Evolutionary conservation across 345 rosid species (phyloP).

Genomic region (Pelargonium nanum): DNA sequence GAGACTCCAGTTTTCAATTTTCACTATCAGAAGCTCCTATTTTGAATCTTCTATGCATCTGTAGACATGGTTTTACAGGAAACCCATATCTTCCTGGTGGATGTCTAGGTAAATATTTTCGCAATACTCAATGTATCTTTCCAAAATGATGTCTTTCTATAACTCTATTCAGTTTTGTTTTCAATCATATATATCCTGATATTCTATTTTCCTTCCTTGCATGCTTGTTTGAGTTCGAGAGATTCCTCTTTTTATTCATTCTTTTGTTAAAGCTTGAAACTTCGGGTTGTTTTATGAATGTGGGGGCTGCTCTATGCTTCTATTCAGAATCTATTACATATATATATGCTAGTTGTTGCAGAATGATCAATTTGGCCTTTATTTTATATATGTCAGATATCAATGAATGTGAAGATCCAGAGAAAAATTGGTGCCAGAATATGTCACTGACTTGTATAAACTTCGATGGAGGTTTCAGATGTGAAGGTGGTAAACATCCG

Average conservation of each 20-base stretch:
- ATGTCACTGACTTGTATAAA: neutral
- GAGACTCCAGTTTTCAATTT: neutral
- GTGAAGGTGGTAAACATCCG: neutral
- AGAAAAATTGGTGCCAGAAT: neutral
- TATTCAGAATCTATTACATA: too few species aligned
- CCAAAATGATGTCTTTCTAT: too few species aligned
- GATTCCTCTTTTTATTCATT: too few species aligned
- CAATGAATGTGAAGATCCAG: neutral
- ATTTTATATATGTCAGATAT: neutral
- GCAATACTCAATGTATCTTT: neutral
- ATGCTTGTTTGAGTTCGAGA: too few species aligned
- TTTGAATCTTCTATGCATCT: neutral
- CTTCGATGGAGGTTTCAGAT: neutral
- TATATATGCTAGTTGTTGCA: too few species aligned
- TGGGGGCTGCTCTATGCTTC: too few species aligned
- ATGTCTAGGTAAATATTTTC: neutral
- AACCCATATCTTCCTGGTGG: neutral
- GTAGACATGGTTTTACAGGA: neutral
- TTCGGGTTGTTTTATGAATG: too few species aligned
- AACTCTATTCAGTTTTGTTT: too few species aligned
- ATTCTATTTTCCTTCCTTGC: too few species aligned
- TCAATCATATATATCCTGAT: too few species aligned
- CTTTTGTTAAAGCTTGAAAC: too few species aligned
- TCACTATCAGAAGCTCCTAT: neutral
- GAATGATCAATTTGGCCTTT: too few species aligned